A percentile compares a stretch with the other conserved stretches of the same genome.
These are phyloP conservation scores for Pittosporum tobira DNA, from an alignment of 129 eudicot species.

Conservation along the genomic window DNA sequence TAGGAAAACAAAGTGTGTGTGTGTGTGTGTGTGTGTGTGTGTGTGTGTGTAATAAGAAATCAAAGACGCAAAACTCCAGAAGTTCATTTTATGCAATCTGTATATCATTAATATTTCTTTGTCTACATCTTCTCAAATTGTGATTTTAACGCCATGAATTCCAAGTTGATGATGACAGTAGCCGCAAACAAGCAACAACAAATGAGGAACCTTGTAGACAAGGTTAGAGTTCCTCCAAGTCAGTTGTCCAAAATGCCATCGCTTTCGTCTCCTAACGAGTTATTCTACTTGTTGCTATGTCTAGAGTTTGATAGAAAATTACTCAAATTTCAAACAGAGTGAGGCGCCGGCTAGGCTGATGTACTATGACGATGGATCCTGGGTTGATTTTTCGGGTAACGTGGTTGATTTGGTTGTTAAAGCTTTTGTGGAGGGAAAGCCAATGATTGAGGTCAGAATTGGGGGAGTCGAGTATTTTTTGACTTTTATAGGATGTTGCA, in stretches of 20 bases:
- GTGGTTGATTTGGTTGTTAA: slow-evolving; percentile 6
- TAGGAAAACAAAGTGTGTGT: too few relatives aligned
- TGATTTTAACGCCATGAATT: slow-evolving; percentile 13
- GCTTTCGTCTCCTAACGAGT: not conserved
- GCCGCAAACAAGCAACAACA: not conserved
- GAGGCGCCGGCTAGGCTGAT: slow-evolving; percentile 23
- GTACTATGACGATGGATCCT: slow-evolving; percentile 17
- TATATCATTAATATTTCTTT: too few relatives aligned
- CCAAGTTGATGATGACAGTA: not conserved
- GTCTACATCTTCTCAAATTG: slow-evolving; percentile 22
- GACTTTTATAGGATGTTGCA: slow-evolving; percentile 39
- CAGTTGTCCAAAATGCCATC: not conserved
- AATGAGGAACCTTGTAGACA: slow-evolving; percentile 15
- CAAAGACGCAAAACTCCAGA: too few relatives aligned
- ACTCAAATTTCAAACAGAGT: slow-evolving; percentile 30
- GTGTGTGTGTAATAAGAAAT: not conserved
- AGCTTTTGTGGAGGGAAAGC: slow-evolving; percentile 14
- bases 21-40: too few relatives aligned
- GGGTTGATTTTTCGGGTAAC: slow-evolving; percentile 22
- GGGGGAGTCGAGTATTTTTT: slow-evolving; percentile 18
- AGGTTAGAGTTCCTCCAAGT: slow-evolving; percentile 5
- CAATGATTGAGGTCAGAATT: slow-evolving; percentile 20
- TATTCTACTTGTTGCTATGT: not conserved
- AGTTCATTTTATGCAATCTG: too few relatives aligned
- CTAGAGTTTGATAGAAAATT: slow-evolving; percentile 21